Base-by-base conservation (phyloP, 768 basidiomycete genomes). In the Lactarius evosmus region DNA sequence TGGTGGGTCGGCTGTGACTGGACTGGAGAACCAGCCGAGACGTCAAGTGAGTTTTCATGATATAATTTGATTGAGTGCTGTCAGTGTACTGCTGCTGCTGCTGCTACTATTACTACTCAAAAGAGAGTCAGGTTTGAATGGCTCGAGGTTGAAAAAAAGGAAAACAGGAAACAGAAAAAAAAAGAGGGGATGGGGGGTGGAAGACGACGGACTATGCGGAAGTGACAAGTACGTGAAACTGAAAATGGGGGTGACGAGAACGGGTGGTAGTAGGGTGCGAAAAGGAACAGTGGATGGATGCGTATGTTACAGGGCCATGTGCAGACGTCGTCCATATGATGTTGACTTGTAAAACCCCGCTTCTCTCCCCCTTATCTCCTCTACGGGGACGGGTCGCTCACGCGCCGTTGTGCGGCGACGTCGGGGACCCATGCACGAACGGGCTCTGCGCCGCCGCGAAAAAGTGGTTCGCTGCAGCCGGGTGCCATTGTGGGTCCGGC, bases 401-500 rank as follows among this genome's bases (percentile, higher is more conserved):
- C 59, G 64, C 64, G 19, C 67, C 67, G 41, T 67, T 66, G 32
- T 67, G 67, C 29, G 67, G 67, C n/a, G 67, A 51, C n/a, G 61
- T 67, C 34, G 67, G 67, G 25, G 67, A 67, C n/a, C 66, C 66
- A 53, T 63, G 66, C 46, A 67, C 66, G 14, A 61, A 66, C 60
- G 67, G 67, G 57, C 60, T 60, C 57, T 65, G 67, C 40, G 65
- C 65, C 58, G 65, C 65, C 2, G 65, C 60, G 49, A 65, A 65
- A 56, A 65, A 61, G n/a, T 65, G 64, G 11, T 59, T 59, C 19
- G 58, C 58, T 0, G 59, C 64, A 11, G 64, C 64, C 19, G 64
- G 64, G 29, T 65, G 64, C 64, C 64, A 65, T 32, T 51, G 63
- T 6, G 59, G 59, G 17, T 65, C 64, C 55, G 58, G 59, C 8